Conservation (phyloP, 2,329 filamentous ascomycete genomes). For the Phoma sp. region DNA sequence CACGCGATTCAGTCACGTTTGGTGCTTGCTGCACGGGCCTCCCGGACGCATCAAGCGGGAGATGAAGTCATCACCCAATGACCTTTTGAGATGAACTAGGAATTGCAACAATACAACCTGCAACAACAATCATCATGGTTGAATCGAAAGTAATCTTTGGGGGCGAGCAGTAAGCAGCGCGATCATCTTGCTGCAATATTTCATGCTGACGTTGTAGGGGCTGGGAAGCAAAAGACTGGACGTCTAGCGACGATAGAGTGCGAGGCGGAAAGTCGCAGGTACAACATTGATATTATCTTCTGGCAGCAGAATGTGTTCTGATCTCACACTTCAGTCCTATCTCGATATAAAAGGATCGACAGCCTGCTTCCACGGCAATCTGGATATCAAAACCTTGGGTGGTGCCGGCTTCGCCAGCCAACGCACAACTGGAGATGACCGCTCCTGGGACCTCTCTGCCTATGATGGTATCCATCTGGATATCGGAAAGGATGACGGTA, state of each 20-base stretch:
- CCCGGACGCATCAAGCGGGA: neutral
- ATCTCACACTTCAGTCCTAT: slow-evolving; percentile 55
- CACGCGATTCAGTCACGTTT: slow-evolving; percentile 17
- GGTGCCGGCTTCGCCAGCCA: slow-evolving; percentile 86
- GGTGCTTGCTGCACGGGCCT: slow-evolving; percentile 14
- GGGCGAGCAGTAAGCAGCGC: slow-evolving; percentile 32
- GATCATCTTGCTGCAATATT: too few species aligned
- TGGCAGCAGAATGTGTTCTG: slow-evolving; percentile 39
- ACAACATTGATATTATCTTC: slow-evolving; percentile 9
- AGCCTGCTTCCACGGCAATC: slow-evolving; percentile 68
- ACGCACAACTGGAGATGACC: slow-evolving; percentile 65
- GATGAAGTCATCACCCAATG: slow-evolving; percentile 18
- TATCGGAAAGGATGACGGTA: slow-evolving; percentile 64
- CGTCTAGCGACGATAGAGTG: slow-evolving; percentile 76
- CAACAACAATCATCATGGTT: slow-evolving; percentile 22
- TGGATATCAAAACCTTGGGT: slow-evolving; percentile 78
- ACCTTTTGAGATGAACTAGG: neutral
- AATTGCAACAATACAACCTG: slow-evolving; percentile 1
- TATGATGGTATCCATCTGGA: slow-evolving; percentile 69
- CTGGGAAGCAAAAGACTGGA: slow-evolving; percentile 70
- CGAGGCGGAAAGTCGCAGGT: slow-evolving; percentile 73
- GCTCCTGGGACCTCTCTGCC: slow-evolving; percentile 68
- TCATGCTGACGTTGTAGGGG: slow-evolving; percentile 50
- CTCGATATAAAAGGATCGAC: slow-evolving; percentile 50
- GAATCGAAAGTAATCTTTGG: slow-evolving; percentile 38